Conservation (phyloP, 2,329 filamentous ascomycete genomes). For the Penicillium freii region DNA sequence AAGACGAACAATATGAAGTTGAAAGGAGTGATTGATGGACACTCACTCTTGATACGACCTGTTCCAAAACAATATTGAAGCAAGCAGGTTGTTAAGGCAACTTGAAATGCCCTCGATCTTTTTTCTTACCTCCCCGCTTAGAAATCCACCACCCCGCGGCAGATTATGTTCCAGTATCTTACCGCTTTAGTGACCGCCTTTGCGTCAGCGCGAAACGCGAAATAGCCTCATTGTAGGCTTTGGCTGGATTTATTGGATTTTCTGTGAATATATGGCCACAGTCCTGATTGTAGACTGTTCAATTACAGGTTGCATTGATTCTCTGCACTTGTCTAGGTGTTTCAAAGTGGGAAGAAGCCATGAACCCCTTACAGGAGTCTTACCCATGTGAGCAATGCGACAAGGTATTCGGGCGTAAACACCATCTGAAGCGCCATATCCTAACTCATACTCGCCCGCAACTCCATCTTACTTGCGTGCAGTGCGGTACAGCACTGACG, state of each 20-base stretch:
- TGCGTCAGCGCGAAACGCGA: neutral
- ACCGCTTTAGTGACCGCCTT: slow-evolving; percentile 8
- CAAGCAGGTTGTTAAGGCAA: neutral
- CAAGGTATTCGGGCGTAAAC: slow-evolving; percentile 6
- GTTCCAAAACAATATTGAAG: neutral
- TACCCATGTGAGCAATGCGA: slow-evolving; percentile 1
- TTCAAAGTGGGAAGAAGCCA: neutral
- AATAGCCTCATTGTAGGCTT: neutral
- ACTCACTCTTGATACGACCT: neutral
- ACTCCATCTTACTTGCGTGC: slow-evolving; percentile 3
- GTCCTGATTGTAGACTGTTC: neutral
- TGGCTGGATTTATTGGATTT: neutral
- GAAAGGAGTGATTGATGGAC: neutral
- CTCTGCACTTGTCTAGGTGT: neutral
- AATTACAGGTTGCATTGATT: neutral
- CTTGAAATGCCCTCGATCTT: slow-evolving; percentile 16
- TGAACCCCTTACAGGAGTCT: neutral
- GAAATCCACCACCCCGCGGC: slow-evolving; percentile 26
- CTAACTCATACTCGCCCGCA: slow-evolving; percentile 1
- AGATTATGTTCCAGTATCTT: neutral
- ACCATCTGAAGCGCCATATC: slow-evolving; percentile 5
- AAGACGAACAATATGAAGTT: neutral
- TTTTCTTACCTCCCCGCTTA: slow-evolving; percentile 25
- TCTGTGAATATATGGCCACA: neutral
- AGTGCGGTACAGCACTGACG: neutral